Evolutionary conservation across 805 yeast species (phyloP), one percentile per base, ranked within the genome.

Genomic region (Metschnikowia borealis): DNA sequence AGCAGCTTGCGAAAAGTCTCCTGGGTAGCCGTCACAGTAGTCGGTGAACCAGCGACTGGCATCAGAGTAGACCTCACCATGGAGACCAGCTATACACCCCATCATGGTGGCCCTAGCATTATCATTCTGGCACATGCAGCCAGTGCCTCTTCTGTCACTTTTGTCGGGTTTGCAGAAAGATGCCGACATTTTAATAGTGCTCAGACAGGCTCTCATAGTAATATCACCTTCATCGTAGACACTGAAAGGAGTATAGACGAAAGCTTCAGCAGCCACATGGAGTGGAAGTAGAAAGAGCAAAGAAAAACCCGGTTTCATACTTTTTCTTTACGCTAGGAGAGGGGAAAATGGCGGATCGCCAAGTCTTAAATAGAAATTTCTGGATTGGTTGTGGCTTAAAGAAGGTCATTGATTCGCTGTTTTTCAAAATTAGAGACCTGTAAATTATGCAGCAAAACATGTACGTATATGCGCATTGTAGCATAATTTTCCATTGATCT

Each of bases 81-180:
- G 49, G 26, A 46, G 14, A 34, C 34, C 32, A 3, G 43, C 36
- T n/a, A 50, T 23, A 23, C 53, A 50, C 2, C 53, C 53, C 36
- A 43, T 37, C 33, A 50, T 20, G 10, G 53, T 46, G 6, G 49
- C 50, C 17, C 32, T 32, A 3, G 50, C 53, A 33, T 46, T 41
- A 6, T 50, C 46, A 13, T 50, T 41, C 26, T 23, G 38, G 33
- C 53, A 50, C 37, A 26, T 41, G 29, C 53, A 50, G 8, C 32
- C 35, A 32, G 13, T 26, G 18, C 46, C 46, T 23, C 3, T 44
- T 23, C 39, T 34, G 18, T 44, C 46, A 3, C 6, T 7, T 8
- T 21, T 36, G 23, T 17, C 14, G 14, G 21, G 23, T 6, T 10
- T 3, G 14, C 46, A 44, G n/a, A 44, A 44, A 2, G 32, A 20